Base-by-base conservation (phyloP, 1,284 basidiomycete genomes). In the Rhodotorula sp. region DNA sequence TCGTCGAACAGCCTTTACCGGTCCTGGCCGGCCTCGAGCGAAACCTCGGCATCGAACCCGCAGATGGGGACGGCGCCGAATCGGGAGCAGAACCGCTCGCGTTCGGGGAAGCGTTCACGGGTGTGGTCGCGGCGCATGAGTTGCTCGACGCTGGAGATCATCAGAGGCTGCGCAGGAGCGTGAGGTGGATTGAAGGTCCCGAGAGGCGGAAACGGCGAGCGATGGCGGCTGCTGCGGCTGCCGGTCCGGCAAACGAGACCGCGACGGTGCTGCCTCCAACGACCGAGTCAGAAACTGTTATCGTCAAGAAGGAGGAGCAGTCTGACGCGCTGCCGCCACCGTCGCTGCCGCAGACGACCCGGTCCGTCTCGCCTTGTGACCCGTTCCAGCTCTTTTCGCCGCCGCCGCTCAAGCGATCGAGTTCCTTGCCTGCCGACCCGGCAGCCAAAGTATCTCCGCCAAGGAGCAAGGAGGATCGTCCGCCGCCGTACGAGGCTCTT, bases 111-210 rank as follows among this genome's bases (percentile, higher is more conserved):
- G 38, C 52, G 38, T 67, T 67, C 26, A 56, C 48, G 12, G 43
- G 59, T 21, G 57, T 26, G 15, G 63, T 59, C 10, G 8, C 64
- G 8, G 23, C 26, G 12, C 55, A 34, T 23, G 23, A 14, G 14
- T 52, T 48, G 6, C 43, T 12, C 15, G 58, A 43, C 14, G 3
- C 23, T 6, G 26, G 48, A 16, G 47, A 50, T 34, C 34, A n/a
- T 14, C 38, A 34, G 38, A 49, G 18, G n/a, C 28, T 43, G 47
- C 57, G 64, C 26, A 55, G 50, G 19, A 63, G 57, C 31, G 67
- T 71, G 26, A 68, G 60, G 55, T 71, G 70, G 70, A 68, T 68
- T 50, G 67, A 71, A 58, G 70, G 70, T 0, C 70, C 70, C 15
- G 66, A 71, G 47, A 18, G 70, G 60, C 47, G 64, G 60, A 59